phyloP scores from a whole-genome alignment of 2,329 filamentous ascomycete species.

The Hymenoscyphus occultus region DNA sequence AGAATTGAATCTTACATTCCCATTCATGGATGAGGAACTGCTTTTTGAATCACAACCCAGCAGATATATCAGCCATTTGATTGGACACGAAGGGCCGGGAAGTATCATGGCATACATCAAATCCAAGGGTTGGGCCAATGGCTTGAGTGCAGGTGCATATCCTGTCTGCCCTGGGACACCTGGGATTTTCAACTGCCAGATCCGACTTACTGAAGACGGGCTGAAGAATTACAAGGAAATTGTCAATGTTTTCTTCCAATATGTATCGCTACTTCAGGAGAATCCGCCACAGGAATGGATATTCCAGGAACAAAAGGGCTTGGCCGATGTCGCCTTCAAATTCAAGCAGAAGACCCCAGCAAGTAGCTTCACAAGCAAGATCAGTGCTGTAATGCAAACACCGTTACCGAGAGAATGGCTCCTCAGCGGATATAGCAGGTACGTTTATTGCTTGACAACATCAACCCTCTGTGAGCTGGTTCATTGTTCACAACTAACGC shows the following conservation, averaged over 20 bases:
- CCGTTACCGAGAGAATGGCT: constrained; percentile 83
- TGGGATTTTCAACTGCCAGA: constrained; percentile 62
- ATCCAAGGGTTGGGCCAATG: constrained; percentile 68
- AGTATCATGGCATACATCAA: constrained; percentile 72
- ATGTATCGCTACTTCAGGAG: constrained; percentile 81
- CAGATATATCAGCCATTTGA: constrained; percentile 68
- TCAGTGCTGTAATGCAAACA: constrained; percentile 88
- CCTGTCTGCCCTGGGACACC: constrained; percentile 61
- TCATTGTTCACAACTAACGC: constrained; percentile 19
- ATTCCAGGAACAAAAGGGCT: constrained; percentile 83
- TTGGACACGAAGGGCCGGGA: constrained; percentile 72
- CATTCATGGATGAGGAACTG: constrained; percentile 66
- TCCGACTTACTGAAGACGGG: constrained; percentile 65
- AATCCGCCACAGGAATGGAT: constrained; percentile 86
- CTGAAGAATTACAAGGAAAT: constrained; percentile 58
- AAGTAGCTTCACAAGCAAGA: constrained; percentile 81
- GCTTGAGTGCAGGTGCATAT: constrained; percentile 56
- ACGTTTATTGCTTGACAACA: constrained; percentile 11
- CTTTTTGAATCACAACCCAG: constrained; percentile 66
- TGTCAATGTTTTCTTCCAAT: constrained; percentile 69
- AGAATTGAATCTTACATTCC: constrained; percentile 64
- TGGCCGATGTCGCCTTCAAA: constrained; percentile 91
- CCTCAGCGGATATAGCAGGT: constrained; percentile 71
- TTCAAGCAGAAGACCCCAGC: constrained; percentile 92
- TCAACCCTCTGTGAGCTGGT: not conserved